Percentiles rank a stretch among this genome's conserved stretches.
Conservation (phyloP, 2,329 filamentous ascomycete species). For the Beauveria medogensis region DNA sequence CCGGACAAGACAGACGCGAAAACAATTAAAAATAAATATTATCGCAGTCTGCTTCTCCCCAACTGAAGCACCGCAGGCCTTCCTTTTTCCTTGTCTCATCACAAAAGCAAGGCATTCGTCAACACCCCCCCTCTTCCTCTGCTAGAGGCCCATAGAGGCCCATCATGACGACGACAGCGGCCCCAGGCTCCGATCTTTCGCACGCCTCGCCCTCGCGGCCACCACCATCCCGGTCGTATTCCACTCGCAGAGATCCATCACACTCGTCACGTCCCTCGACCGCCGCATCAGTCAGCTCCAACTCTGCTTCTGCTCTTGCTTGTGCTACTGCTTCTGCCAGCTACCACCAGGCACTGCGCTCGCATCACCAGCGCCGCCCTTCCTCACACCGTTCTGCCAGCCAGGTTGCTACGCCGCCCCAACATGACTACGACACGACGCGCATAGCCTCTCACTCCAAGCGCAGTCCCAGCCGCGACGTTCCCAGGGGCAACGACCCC, state of each 20-base stretch:
- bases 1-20: neutral
- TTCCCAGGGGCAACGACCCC: conserved; percentile 47
- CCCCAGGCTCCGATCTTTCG: conserved; percentile 16
- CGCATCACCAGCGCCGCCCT: conserved; percentile 31
- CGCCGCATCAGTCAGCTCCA: conserved; percentile 14
- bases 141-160: conserved; percentile 27
- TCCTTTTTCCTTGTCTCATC: too few relatives aligned
- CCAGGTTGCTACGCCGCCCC: conserved; percentile 34
- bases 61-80: neutral
- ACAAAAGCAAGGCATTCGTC: neutral
- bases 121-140: neutral
- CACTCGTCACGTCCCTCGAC: conserved; percentile 17
- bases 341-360: conserved; percentile 13
- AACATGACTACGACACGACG: conserved; percentile 66
- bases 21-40: neutral
- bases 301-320: conserved; percentile 6
- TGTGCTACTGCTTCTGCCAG: neutral
- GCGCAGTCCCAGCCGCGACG: conserved; percentile 59
- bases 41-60: neutral
- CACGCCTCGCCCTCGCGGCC: conserved; percentile 19
- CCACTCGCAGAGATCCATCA: conserved; percentile 18
- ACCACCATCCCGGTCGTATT: conserved; percentile 27
- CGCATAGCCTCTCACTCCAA: conserved; percentile 55
- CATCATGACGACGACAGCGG: conserved; percentile 15
- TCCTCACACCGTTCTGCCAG: conserved; percentile 35